Evolutionary conservation across 2,329 filamentous ascomycete species (phyloP).

Genomic region (Epichloe uncinata): DNA sequence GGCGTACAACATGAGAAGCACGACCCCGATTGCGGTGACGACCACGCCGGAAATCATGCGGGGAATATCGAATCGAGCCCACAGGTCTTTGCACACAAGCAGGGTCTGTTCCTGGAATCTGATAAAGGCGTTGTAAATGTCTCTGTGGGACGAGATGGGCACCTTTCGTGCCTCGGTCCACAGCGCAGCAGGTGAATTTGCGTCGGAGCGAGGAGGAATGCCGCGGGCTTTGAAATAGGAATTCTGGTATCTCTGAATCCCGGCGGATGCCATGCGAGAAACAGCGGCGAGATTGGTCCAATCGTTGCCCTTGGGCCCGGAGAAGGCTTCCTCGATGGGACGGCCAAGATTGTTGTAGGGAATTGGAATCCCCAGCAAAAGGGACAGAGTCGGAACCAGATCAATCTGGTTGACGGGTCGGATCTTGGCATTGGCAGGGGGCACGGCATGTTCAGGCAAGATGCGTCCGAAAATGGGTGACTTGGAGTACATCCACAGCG

Average conservation of each 20-base stretch:
- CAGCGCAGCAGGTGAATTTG: constrained; percentile 25
- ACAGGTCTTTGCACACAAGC: constrained; percentile 65
- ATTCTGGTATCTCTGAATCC: constrained; percentile 78
- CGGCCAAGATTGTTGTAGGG: constrained; percentile 91
- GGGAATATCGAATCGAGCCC: constrained; percentile 81
- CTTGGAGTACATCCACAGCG: constrained; percentile 97
- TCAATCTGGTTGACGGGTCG: constrained; percentile 78
- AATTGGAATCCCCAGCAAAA: constrained; percentile 82
- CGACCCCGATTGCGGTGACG: constrained; percentile 55
- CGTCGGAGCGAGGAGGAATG: constrained; percentile 44
- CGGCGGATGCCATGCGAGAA: constrained; percentile 64
- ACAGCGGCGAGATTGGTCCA: constrained; percentile 69
- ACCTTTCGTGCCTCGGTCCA: constrained; percentile 31
- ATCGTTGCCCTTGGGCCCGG: constrained; percentile 52
- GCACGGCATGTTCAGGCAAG: constrained; percentile 40
- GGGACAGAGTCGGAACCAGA: constrained; percentile 78
- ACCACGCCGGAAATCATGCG: constrained; percentile 73
- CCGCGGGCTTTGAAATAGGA: constrained; percentile 67
- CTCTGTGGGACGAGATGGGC: constrained; percentile 17
- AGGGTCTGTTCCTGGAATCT: constrained; percentile 71
- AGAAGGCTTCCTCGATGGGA: constrained; percentile 89
- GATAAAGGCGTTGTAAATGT: constrained; percentile 45
- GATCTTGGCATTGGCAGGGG: constrained; percentile 60
- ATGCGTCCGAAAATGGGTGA: constrained; percentile 71
- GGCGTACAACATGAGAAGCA: constrained; percentile 61